Base-by-base conservation (phyloP, 495 filamentous ascomycete genomes). In the Hapsidospora chrysogenum region DNA sequence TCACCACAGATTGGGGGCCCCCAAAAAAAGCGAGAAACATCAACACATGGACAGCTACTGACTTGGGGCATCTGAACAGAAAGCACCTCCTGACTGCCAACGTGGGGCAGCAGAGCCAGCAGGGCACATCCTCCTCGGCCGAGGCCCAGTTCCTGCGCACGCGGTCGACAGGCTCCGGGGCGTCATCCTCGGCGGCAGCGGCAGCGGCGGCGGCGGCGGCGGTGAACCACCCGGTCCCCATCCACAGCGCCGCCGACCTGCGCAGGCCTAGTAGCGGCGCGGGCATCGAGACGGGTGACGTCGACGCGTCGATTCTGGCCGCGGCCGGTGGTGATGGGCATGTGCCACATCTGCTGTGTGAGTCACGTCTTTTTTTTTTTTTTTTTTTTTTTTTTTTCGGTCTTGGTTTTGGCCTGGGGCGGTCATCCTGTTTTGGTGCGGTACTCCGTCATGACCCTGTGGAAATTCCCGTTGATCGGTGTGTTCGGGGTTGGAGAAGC, bases 271-370 rank as follows among this genome's bases (percentile, higher is more conserved):
- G 48, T 37, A 43, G 48, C 34, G 46, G 43, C 43, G 40, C 51
- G 28, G 51, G 53, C 21, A 48, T 54, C 23, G 38, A 44, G 15
- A 33, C 47, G 26, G 38, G 42, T 6, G 44, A 45, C 28, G 48
- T 49, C 41, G 48, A 51, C 31, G 50, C 44, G 33, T 31, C 42
- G n/a, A 40, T 46, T 32, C 36, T 45, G 23, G 45, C 43, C 22
- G 46, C 38, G 14, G 32, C 33, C 23, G 43, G 47, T 18, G 28
- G 42, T 22, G 49, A 52, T 18, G 40, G 51, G 39, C 72, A 77
- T 53, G 64, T 68, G 35, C 69, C 74, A 36, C 72, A 77, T 53
- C 56, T 72, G 29, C 61, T 72, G 47, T 71, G 70, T 75, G 59
- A 58, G 70, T 63, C 28, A 19, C 21, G 16, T 19, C 13, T 7